Evolutionary conservation across 2,329 filamentous ascomycete genomes (phyloP).

Genomic region (Aspergillus latus): DNA sequence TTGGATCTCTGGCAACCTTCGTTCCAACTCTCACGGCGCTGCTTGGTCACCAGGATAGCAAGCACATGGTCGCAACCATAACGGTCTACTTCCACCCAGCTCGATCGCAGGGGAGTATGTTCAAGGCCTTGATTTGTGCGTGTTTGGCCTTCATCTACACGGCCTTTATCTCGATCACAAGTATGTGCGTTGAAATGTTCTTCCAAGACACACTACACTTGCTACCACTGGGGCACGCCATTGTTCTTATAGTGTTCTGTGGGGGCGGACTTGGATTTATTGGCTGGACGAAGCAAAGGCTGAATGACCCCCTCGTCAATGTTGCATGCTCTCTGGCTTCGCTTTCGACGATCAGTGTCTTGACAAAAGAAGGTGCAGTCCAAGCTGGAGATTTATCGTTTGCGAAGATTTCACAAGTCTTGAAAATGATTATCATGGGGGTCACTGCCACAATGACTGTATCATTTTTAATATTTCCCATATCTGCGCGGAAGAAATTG

Average conservation of each 20-base stretch:
- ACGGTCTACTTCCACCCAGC: slow-evolving; percentile 95
- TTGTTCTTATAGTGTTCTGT: slow-evolving; percentile 80
- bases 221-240: slow-evolving; percentile 69
- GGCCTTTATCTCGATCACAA: slow-evolving; percentile 71
- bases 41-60: slow-evolving; percentile 81
- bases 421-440: slow-evolving; percentile 81
- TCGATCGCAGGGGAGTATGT: slow-evolving; percentile 82
- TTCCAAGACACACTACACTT: slow-evolving; percentile 68
- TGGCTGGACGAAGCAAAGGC: slow-evolving; percentile 79
- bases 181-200: slow-evolving; percentile 84
- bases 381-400: slow-evolving; percentile 79
- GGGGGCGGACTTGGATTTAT: slow-evolving; percentile 84
- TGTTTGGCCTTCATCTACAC: slow-evolving; percentile 77
- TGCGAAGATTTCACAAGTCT: slow-evolving; percentile 75
- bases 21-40: slow-evolving; percentile 69
- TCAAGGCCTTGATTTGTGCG: slow-evolving; percentile 77
- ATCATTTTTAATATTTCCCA: slow-evolving; percentile 75
- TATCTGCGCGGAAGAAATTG: slow-evolving; percentile 72
- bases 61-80: slow-evolving; percentile 89
- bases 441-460: slow-evolving; percentile 69
- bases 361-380: slow-evolving; percentile 88
- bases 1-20: slow-evolving; percentile 85
- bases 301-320: slow-evolving; percentile 77
- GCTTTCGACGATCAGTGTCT: slow-evolving; percentile 81
- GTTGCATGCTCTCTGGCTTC: slow-evolving; percentile 83